Base-by-base conservation (phyloP, 441 rosid species). In the Croton setiger region DNA sequence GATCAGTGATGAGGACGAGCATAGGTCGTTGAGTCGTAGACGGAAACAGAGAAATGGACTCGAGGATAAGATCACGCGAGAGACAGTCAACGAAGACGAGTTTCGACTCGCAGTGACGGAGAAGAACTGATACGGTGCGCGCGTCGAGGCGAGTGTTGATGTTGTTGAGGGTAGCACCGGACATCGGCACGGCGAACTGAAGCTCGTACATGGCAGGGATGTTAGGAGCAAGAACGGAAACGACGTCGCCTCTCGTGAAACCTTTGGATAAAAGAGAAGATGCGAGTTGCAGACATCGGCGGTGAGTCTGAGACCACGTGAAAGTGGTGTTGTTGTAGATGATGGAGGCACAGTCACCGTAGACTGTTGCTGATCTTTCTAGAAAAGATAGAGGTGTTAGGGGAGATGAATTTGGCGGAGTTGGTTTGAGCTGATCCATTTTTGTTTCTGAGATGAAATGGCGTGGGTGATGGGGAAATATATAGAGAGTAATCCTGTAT, bases 131-230 rank as follows among this genome's bases (percentile, higher is more conserved):
- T 35, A 80, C 36, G 18, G 73, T 83, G 49, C 78, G 75, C 2
- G 81, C 63, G 65, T 83, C 84, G 11, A 83, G 82, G 21, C 86
- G 81, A 13, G 70, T 70, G 67, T 83, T 83, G 81, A 83, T 53
- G 73, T 66, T 64, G 78, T 80, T 81, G 65, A 80, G 82, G 72
- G 80, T 23, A 39, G 84, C 86, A 2, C 96, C 96, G 45, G 88
- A 7, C 90, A 90, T 86, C 53, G 96, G 95, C 3, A 90, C 87
- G 14, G 93, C 92, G 64, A 92, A 88, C 41, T 88, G 96, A 48
- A 87, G 90, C 93, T 90, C 98, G 75, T 92, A 88, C 93, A 88
- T 92, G 74, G 87, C 85, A 13, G 95, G 89, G 37, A 82, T 66
- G 60, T 86, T 90, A 41, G 87, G 92, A 59, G 95, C 85, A 63